A percentile compares a stretch with the other conserved stretches of the same genome.
Conservation (phyloP, 495 filamentous ascomycete genomes). For the Lasiosphaeris hirsuta region DNA sequence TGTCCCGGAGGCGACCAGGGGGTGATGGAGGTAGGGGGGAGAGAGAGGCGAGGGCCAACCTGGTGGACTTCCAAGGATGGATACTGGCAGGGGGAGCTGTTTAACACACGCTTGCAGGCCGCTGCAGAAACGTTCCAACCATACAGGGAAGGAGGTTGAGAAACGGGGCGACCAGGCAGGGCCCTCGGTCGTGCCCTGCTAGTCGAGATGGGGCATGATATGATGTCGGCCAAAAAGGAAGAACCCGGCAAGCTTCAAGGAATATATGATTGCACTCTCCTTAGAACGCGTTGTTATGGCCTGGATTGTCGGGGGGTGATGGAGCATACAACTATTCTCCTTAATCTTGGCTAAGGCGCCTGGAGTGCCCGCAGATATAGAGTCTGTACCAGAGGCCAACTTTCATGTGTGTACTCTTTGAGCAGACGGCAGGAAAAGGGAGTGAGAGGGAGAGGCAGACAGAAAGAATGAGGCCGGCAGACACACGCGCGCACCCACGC, state of each 20-base stretch:
- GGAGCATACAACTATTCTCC: slow-evolving; percentile 6
- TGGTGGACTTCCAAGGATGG: slow-evolving; percentile 41
- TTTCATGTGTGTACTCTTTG: no score
- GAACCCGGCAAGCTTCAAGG: slow-evolving; percentile 7
- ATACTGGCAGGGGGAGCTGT: slow-evolving; percentile 34
- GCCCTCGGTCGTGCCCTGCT: slow-evolving; percentile 21
- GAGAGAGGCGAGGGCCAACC: slow-evolving; percentile 40
- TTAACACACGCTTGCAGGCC: slow-evolving; percentile 43
- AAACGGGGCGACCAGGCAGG: slow-evolving; percentile 46
- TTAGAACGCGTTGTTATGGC: slow-evolving; percentile 23
- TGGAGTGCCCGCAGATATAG: not conserved
- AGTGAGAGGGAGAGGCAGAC: no score
- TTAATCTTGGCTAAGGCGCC: slow-evolving; percentile 8
- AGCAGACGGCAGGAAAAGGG: no score
- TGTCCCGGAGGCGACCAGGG: slow-evolving; percentile 44
- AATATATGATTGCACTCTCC: slow-evolving; percentile 12
- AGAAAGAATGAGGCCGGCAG: no score
- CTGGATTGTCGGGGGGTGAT: slow-evolving; percentile 9
- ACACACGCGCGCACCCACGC: no score
- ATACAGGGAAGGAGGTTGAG: slow-evolving; percentile 52
- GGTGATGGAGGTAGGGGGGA: slow-evolving; percentile 22
- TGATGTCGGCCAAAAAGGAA: slow-evolving; percentile 6
- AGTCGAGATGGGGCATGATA: slow-evolving; percentile 33
- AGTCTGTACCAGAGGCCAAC: not conserved
- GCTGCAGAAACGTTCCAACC: slow-evolving; percentile 48